phyloP scores from a whole-genome alignment of 108 stramenopile genomes.

The Pseudonitzschia delicatissima region DNA sequence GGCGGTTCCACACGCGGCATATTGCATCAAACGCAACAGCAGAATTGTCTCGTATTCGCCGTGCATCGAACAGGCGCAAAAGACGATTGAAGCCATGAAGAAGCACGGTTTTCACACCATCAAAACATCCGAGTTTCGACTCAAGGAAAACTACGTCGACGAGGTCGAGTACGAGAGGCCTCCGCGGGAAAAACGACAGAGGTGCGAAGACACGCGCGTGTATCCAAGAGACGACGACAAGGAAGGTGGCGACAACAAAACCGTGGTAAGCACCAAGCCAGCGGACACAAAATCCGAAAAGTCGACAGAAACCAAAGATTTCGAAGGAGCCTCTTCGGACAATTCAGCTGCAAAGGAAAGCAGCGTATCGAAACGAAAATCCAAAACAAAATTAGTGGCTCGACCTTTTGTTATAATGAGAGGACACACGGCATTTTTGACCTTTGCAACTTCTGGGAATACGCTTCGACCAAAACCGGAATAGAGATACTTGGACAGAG shows the following conservation, averaged over 20 bases:
- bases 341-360: neutral
- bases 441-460: conserved; percentile 87
- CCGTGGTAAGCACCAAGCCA: neutral
- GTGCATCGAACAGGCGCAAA: conserved; percentile 94
- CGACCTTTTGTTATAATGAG: conserved; percentile 84
- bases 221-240: conserved; percentile 4
- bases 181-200: conserved; percentile 48
- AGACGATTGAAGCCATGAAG: conserved; percentile 52
- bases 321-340: neutral
- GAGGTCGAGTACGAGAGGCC: conserved; percentile 58
- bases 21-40: conserved; percentile 66
- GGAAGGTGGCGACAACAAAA: neutral
- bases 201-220: conserved; percentile 20
- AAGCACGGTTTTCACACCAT: conserved; percentile 77
- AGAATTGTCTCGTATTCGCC: conserved; percentile 88
- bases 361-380: neutral
- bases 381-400: conserved; percentile 59
- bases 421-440: conserved; percentile 96
- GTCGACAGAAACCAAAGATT: conserved; percentile 1
- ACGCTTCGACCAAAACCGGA: conserved; percentile 42
- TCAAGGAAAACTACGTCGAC: conserved; percentile 77
- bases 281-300: neutral
- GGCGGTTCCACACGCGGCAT: conserved; percentile 83
- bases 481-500: no score
- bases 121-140: conserved; percentile 83